A percentile compares a stretch with the other conserved stretches of the same genome.
These are phyloP conservation scores for Stagonosporopsis cucurbitacearum DNA, from an alignment of 2,329 filamentous ascomycete genomes.

Conservation along the genomic window DNA sequence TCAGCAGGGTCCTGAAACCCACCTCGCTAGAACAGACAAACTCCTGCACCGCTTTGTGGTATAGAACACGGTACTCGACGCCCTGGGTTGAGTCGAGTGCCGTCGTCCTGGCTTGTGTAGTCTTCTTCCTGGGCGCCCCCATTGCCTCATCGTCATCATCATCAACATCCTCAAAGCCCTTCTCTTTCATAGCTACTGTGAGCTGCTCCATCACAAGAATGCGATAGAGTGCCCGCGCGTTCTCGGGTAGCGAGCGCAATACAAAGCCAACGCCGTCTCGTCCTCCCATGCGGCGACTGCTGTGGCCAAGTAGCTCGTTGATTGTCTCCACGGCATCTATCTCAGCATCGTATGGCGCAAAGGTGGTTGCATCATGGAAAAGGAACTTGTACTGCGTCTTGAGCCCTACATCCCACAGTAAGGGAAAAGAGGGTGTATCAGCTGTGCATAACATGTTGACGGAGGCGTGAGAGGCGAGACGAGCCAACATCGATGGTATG, in stretches of 20 bases:
- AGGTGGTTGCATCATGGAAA: slow-evolving; percentile 95
- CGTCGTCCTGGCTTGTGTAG: slow-evolving; percentile 32
- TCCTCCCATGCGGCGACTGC: slow-evolving; percentile 79
- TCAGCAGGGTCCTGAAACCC: slow-evolving; percentile 89
- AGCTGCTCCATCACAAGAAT: slow-evolving; percentile 86
- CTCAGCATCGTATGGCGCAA: slow-evolving; percentile 74
- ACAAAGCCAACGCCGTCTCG: slow-evolving; percentile 93
- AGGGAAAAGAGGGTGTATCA: slow-evolving; percentile 84
- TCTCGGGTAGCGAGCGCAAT: slow-evolving; percentile 86
- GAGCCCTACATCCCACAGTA: slow-evolving; percentile 90
- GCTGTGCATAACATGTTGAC: slow-evolving; percentile 80
- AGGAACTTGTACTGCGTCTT: slow-evolving; percentile 83
- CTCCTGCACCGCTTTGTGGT: slow-evolving; percentile 94
- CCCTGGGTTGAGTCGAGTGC: slow-evolving; percentile 58
- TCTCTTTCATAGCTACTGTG: slow-evolving; percentile 64
- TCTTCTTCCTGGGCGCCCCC: slow-evolving; percentile 32
- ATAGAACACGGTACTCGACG: slow-evolving; percentile 88
- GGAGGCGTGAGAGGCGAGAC: slow-evolving; percentile 74
- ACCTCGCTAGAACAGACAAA: slow-evolving; percentile 98
- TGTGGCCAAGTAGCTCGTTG: slow-evolving; percentile 82
- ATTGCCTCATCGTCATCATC: slow-evolving; percentile 30
- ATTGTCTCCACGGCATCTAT: slow-evolving; percentile 89
- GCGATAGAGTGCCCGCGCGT: slow-evolving; percentile 85
- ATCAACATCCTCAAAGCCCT: slow-evolving; percentile 27
- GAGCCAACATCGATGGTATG: slow-evolving; percentile 75